These are phyloP conservation scores for Vanderwaltozyma polyspora DNA, from an alignment of 805 yeast genomes.

Conservation along the genomic window DNA sequence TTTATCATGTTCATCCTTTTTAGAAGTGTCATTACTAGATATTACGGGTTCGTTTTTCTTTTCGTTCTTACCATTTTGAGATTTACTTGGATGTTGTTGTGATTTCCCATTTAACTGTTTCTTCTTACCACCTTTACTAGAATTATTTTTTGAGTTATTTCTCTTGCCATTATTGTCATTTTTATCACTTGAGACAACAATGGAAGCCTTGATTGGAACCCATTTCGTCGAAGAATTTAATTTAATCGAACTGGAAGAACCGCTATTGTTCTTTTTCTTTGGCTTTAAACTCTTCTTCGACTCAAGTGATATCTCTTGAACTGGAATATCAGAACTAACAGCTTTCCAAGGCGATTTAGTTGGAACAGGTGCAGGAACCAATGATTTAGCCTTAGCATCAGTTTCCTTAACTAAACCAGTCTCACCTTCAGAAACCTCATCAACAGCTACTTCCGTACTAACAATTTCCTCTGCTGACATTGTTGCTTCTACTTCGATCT, in stretches of 20 bases:
- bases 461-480: no score
- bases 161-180: slow-evolving; percentile 6
- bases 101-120: neutral
- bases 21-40: neutral
- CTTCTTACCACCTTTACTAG: slow-evolving; percentile 2
- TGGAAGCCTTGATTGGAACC: slow-evolving; percentile 55
- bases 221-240: slow-evolving; percentile 34
- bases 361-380: slow-evolving; percentile 27
- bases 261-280: slow-evolving; percentile 6
- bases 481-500: no score
- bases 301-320: slow-evolving; percentile 12
- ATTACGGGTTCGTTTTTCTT: neutral
- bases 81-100: neutral
- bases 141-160: slow-evolving; percentile 4
- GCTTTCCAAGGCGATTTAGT: slow-evolving; percentile 27
- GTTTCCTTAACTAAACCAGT: slow-evolving; percentile 1
- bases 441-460: no score
- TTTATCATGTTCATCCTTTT: neutral
- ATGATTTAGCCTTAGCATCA: neutral
- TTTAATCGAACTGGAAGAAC: slow-evolving; percentile 6
- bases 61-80: neutral
- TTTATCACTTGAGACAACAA: slow-evolving; percentile 29
- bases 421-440: slow-evolving; percentile 4
- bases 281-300: slow-evolving; percentile 1
- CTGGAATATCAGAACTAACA: slow-evolving; percentile 13